phyloP scores from a whole-genome alignment of 495 filamentous ascomycete genomes.

The Sabuloglossum arenarium region DNA sequence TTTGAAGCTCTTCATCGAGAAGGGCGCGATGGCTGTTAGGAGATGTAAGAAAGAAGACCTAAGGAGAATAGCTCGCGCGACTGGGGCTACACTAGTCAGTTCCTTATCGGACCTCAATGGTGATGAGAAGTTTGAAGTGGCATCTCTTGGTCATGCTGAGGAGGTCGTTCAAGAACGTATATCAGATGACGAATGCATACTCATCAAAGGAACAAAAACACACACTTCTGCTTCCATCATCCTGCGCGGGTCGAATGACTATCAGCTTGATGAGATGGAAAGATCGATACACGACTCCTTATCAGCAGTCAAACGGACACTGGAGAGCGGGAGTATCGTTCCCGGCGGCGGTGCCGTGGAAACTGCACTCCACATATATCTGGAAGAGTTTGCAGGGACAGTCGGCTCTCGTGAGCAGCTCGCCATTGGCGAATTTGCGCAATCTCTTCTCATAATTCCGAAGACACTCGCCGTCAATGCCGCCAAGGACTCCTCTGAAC shows the following conservation, averaged over 20 bases:
- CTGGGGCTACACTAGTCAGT: slow-evolving; percentile 80
- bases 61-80: slow-evolving; percentile 85
- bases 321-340: slow-evolving; percentile 93
- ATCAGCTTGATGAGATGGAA: slow-evolving; percentile 97
- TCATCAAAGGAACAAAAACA: slow-evolving; percentile 87
- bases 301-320: slow-evolving; percentile 86
- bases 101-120: slow-evolving; percentile 90
- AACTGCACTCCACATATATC: slow-evolving; percentile 96
- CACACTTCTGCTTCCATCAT: slow-evolving; percentile 92
- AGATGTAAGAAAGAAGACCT: slow-evolving; percentile 98
- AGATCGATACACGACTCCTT: slow-evolving; percentile 92
- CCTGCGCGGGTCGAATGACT: slow-evolving; percentile 89
- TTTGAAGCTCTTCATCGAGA: slow-evolving; percentile 87
- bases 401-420: slow-evolving; percentile 95
- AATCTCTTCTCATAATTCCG: slow-evolving; percentile 82
- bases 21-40: slow-evolving; percentile 86
- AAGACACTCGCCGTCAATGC: slow-evolving; percentile 96
- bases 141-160: slow-evolving; percentile 73
- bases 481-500: slow-evolving; percentile 83
- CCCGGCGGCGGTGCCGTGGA: slow-evolving; percentile 93
- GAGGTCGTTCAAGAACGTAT: slow-evolving; percentile 94
- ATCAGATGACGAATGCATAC: slow-evolving; percentile 95
- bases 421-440: slow-evolving; percentile 92
- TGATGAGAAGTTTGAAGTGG: slow-evolving; percentile 88
- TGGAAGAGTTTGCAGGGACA: slow-evolving; percentile 98